Conservation (phyloP, 2,329 filamentous ascomycete species). For the Fusarium aywerte region DNA sequence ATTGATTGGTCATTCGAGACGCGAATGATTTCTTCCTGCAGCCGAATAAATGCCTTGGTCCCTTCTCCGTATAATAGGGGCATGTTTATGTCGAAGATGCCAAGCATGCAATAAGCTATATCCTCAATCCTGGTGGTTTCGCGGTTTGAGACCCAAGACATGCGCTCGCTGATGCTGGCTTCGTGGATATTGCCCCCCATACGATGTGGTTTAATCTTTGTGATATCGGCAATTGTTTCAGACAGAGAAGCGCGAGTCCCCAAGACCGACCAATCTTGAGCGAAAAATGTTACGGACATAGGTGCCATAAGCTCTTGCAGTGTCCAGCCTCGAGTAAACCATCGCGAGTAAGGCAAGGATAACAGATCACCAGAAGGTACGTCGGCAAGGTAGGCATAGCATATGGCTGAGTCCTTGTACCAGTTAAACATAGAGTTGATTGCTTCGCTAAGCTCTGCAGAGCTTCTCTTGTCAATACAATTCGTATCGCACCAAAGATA, state of each 20-base stretch:
- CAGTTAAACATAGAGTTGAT: slow-evolving; percentile 1
- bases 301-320: background rate
- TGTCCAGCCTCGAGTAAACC: background rate
- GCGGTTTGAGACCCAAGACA: background rate
- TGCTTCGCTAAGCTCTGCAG: background rate
- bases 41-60: background rate
- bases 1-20: background rate
- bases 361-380: accelerated
- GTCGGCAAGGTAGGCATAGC: background rate
- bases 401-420: background rate
- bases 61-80: background rate
- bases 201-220: background rate
- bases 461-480: background rate
- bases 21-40: background rate
- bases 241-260: background rate
- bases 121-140: background rate
- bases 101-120: background rate
- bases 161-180: background rate
- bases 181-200: background rate
- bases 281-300: background rate
- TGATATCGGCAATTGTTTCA: background rate
- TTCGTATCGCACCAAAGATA: background rate
- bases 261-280: background rate
- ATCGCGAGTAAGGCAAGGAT: background rate
- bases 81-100: background rate